Evolutionary conservation across 305 asterid species (phyloP).

Genomic region (Stenogyne calaminthoides): DNA sequence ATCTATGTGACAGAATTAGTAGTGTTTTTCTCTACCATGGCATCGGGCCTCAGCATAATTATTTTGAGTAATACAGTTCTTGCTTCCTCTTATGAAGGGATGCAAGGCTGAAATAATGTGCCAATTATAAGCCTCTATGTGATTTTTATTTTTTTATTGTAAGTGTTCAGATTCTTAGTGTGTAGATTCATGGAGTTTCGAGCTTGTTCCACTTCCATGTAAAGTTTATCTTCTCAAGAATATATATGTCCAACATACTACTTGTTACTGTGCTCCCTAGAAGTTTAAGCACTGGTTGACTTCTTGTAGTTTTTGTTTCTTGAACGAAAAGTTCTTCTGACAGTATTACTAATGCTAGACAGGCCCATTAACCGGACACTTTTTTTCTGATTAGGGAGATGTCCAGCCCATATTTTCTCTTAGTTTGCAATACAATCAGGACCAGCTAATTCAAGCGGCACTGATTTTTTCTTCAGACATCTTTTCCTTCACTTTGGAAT

Average conservation of each 20-base stretch:
- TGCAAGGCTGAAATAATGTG: neutral
- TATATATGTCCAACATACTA: neutral
- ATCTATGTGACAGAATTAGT: neutral
- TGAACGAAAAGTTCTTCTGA: neutral
- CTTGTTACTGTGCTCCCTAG: neutral
- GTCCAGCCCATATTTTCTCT: neutral
- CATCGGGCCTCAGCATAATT: neutral
- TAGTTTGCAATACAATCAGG: neutral
- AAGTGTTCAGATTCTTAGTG: neutral
- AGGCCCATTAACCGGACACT: neutral
- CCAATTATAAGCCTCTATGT: neutral
- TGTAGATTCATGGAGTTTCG: neutral
- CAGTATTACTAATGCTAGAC: neutral
- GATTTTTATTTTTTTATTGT: neutral
- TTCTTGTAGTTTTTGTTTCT: neutral
- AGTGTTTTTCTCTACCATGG: conserved; percentile 13
- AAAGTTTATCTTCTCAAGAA: neutral
- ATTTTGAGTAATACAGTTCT: neutral
- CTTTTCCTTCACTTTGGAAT: too few relatives aligned
- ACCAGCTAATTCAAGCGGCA: neutral
- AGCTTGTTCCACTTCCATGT: neutral
- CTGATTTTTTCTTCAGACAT: neutral
- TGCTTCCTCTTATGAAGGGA: neutral
- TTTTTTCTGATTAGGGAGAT: neutral
- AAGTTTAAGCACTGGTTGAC: neutral